Evolutionary conservation across 2,329 filamentous ascomycete genomes (phyloP), one percentile per base, ranked within the genome.

Genomic region (Colletotrichum horii): DNA sequence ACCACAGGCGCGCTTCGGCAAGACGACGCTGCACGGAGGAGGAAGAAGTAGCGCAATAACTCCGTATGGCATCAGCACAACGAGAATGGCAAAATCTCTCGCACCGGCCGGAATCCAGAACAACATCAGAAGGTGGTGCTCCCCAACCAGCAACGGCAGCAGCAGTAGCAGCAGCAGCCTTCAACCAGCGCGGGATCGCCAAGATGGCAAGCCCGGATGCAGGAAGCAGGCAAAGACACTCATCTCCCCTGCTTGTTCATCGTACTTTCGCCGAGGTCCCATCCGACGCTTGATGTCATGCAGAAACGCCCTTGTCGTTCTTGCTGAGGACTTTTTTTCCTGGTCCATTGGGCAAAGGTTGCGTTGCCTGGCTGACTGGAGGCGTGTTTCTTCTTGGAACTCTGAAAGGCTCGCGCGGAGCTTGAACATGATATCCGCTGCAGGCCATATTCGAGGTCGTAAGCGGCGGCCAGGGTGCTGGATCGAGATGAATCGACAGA

Each of bases 151-250:
- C 43, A 22, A 52, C 43, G 43, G 43, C 43, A 24, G 43, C 43
- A 52, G 38, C 38, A n/a, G n/a, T n/a, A 32, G n/a, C 38, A 66
- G 32, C n/a, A 71, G 38, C 22, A 75, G 43, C 56, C 52, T 66
- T 62, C 62, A 67, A 11, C 43, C 43, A 48, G 43, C 43, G 62
- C 32, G 55, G 62, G 30, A 73, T 75, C 69, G 73, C 64, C 73
- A 75, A 75, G 73, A 26, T 75, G 73, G 73, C 62, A 75, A 75
- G 69, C 73, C 64, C 64, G 73, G 73, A 75, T 73, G 73, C 69
- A 75, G 56, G 73, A 75, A 56, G 73, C 34, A 75, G 69, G 73
- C 70, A 72, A 67, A 75, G 69, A 75, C 70, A 75, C 62, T 73
- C 69, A 60, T 75, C 56, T 73, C 70, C 73, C 73, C 73, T 75